Base-by-base conservation (phyloP, 2,329 filamentous ascomycete genomes). In the Coniella vitis region DNA sequence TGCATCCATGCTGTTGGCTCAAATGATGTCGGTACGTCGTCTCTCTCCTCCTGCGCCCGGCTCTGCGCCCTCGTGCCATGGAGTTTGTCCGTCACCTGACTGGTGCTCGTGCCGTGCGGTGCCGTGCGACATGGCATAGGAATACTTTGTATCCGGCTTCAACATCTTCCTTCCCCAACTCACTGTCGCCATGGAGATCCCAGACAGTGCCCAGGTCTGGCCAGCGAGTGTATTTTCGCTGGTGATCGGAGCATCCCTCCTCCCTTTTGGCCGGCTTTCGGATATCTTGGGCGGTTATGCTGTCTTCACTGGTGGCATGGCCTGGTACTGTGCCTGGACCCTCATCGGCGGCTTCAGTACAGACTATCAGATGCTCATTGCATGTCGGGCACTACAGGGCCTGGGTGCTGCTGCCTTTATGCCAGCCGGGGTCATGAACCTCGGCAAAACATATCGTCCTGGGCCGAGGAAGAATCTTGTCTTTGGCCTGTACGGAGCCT, bases 71-170 rank as follows among this genome's bases (percentile, higher is more conserved):
- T 12, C 10, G 19, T 9, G 16, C 3, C 14, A 2, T 10, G 12
- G n/a, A 12, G 19, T 34, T 13, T 34, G 40, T 20, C 9, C n/a
- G n/a, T n/a, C n/a, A n/a, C n/a, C n/a, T n/a, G n/a, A n/a, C n/a
- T n/a, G n/a, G n/a, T n/a, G n/a, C n/a, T n/a, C n/a, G n/a, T n/a
- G n/a, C n/a, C n/a, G n/a, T n/a, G n/a, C n/a, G n/a, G n/a, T n/a
- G n/a, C n/a, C n/a, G n/a, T n/a, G n/a, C n/a, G n/a, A n/a, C n/a
- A n/a, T n/a, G n/a, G 12, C 5, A 49, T 58, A 79, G 72, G 86
- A 90, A 67, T 90, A 84, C 65, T 86, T 84, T 60, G 77, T 91
- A 44, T 86, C 83, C 40, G 88, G 88, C 29, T 93, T 90, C 63
- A 78, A 76, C 51, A 84, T 85, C 56, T 77, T 91, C 21, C 65